Evolutionary conservation across 768 basidiomycete species (phyloP), one percentile per base, ranked within the genome.

Genomic region (Russula compacta): DNA sequence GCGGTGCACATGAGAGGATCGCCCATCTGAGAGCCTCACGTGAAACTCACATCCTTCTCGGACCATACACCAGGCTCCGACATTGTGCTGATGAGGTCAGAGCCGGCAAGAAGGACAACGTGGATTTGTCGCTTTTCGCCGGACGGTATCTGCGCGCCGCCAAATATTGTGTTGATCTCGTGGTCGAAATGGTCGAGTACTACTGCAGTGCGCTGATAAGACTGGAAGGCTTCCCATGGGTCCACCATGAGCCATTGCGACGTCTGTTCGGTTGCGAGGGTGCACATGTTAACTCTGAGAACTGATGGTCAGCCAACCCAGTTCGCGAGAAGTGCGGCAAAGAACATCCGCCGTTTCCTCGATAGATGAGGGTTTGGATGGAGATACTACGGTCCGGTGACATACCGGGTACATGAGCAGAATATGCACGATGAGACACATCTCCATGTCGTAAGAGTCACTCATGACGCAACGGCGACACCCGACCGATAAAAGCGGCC

Each of bases 11-110:
- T 55, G 51, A 64, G 56, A 53, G 47, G 58, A 59, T 62, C 24
- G 57, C 56, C 32, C 55, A 61, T 15, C 40, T n/a, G 42, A 60
- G 47, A 63, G 19, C 11, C 47, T 11, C 54, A 47, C 51, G 52
- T 46, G 36, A 61, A 47, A 81, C 92, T 71, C 74, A 95, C 94
- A 80, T 99, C 97, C 61, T 83, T 79, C 69, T 94, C 86, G 58
- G 87, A 84, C 97, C 97, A 99, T 40, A 99, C 95, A 17, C 97
- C 95, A 32, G 97, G 97, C 75, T 98, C 94, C 66, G 90, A 91
- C 87, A 99, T 98, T 32, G 94, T 97, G 69, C 91, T 85, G 73
- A 98, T 98, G 68, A 99, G 79, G 75, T 99, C 97, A 11, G 91
- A 94, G n/a, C 97, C 97, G 5, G 97, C 97, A 56, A 99, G 83